These are phyloP conservation scores for Nitzschia sp. DNA, from an alignment of 108 stramenopile species.

Conservation along the genomic window DNA sequence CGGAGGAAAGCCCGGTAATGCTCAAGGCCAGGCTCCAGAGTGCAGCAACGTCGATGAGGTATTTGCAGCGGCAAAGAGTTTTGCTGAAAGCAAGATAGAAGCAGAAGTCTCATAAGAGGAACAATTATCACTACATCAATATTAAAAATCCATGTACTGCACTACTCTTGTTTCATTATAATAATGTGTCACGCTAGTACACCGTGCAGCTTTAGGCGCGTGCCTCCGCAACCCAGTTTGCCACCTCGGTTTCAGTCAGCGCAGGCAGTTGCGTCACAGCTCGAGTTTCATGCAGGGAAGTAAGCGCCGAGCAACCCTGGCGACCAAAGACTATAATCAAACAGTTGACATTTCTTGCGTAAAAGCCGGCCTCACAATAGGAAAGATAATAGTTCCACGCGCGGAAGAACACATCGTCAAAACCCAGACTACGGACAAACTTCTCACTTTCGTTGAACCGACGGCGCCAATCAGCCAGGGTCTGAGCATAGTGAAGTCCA, in stretches of 20 bases:
- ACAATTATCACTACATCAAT: no score
- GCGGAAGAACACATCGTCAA: conserved; percentile 92
- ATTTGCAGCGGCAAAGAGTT: conserved; percentile 61
- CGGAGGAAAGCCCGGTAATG: conserved; percentile 82
- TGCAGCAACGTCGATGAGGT: conserved; percentile 71
- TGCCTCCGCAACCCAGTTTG: conserved; percentile 46
- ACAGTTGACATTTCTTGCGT: conserved; percentile 74
- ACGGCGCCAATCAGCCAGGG: conserved; percentile 91
- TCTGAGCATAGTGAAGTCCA: conserved; percentile 94
- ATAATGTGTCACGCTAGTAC: no score
- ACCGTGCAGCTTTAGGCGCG: no score
- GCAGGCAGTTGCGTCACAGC: conserved; percentile 55
- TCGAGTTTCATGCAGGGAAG: conserved; percentile 65
- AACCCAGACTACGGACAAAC: conserved; percentile 75
- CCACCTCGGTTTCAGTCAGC: conserved; percentile 53
- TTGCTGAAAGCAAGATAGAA: conserved; percentile 38
- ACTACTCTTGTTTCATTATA: no score
- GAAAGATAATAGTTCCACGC: conserved; percentile 96
- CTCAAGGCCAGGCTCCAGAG: conserved; percentile 77
- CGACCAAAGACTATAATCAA: conserved; percentile 79
- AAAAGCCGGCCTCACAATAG: conserved; percentile 97
- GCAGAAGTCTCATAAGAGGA: not conserved
- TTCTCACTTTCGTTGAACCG: conserved; percentile 83
- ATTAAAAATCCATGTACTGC: no score
- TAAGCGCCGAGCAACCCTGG: conserved; percentile 60